Evolutionary conservation across 768 basidiomycete genomes (phyloP), one percentile per base, ranked within the genome.

Genomic region (Pleurotus salmoneostramineus): DNA sequence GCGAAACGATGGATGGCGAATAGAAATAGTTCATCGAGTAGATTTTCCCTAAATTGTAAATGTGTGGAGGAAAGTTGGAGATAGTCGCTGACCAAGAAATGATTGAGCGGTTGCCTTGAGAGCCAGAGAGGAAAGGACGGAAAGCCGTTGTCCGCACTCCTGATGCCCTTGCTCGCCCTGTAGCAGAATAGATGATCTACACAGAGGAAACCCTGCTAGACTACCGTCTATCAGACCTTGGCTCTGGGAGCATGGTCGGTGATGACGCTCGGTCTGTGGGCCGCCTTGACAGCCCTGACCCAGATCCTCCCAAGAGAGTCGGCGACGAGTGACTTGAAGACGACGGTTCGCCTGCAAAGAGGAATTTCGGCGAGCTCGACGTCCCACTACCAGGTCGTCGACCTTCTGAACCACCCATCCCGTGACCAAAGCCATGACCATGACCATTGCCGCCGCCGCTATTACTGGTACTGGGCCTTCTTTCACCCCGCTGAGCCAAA

Each of bases 381-480:
- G 37, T 40, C 37, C 37, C n/a, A 10, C 37, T n/a, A 40, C 37
- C 37, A n/a, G 10, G 8, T n/a, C 37, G 10, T 40, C 37, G 21
- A 27, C 21, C 21, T 27, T 27, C 21, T 27, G 21, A 27, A 27
- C 21, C 21, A 27, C 21, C 21, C 21, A 27, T 27, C 21, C 21
- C 21, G 3, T 42, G 40, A 8, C n/a, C n/a, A 42, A n/a, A 42
- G 40, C 40, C 40, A n/a, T n/a, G 31, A 15, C 50, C 33, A 11
- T 35, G 33, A 40, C 50, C 37, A 33, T 27, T 21, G 27, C 52
- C 37, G 2, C 50, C 36, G 4, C 33, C 50, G n/a, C 31, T 21
- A 51, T 34, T 31, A 35, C 50, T 35, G 27, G 66, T 75, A 70
- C 76, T 80, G 68, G 71, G 76, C 62, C 75, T 72, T 73, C 72